phyloP scores from a whole-genome alignment of 192 early-diverging fungal species.

The Geosiphon pyriformis region DNA sequence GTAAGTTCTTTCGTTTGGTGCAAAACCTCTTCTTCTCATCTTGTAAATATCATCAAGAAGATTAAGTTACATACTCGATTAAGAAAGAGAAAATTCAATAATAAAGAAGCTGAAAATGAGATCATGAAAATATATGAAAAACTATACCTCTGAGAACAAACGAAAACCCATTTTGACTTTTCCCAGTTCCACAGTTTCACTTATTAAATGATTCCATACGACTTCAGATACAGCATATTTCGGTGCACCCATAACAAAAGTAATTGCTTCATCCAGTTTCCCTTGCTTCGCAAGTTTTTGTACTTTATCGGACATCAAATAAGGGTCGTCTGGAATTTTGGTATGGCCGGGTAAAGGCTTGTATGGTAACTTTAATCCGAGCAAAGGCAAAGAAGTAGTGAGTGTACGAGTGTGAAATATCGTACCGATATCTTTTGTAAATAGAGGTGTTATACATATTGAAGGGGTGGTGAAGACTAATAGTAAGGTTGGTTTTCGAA shows the following conservation, averaged over 20 bases:
- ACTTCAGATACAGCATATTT: neutral
- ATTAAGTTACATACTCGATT: no score
- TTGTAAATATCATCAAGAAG: slow-evolving; percentile 3
- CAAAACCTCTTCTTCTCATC: slow-evolving; percentile 34
- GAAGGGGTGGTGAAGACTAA: no score
- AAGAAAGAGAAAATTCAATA: no score
- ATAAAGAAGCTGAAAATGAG: no score
- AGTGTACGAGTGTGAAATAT: no score
- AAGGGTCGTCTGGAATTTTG: neutral
- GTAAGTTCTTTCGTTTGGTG: slow-evolving; percentile 29
- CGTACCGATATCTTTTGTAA: no score
- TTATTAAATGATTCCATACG: slow-evolving; percentile 13
- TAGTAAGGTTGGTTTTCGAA: no score
- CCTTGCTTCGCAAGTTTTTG: neutral
- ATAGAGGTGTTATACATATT: no score
- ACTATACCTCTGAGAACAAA: slow-evolving; percentile 8
- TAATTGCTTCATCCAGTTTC: slow-evolving; percentile 1
- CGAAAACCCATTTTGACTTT: neutral
- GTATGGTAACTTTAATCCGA: neutral
- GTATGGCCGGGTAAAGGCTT: neutral
- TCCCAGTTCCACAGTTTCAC: slow-evolving; percentile 1
- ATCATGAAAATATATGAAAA: no score
- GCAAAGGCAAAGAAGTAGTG: no score
- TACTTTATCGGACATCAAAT: neutral
- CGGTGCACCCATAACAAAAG: neutral